Conservation (phyloP, 306 rosid species). For the Quercus wislizeni region DNA sequence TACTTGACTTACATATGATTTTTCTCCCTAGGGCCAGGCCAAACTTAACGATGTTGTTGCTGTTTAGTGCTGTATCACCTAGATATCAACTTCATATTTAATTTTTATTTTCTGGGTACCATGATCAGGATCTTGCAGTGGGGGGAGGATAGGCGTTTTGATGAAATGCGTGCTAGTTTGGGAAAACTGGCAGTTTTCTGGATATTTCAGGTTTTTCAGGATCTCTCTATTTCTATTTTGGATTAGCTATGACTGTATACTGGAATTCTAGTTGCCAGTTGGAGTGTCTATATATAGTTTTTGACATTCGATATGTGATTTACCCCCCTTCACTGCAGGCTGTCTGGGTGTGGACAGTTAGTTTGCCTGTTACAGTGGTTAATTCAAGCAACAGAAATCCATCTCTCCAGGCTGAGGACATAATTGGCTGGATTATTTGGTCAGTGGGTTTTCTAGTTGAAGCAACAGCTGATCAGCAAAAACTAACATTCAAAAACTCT, state of each 20-base stretch:
- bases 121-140: conserved; percentile 78
- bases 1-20: neutral
- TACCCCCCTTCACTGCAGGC: conserved; percentile 49
- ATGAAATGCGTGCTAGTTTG: conserved; percentile 77
- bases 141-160: conserved; percentile 96
- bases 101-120: conserved; percentile 11
- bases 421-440: conserved; percentile 91
- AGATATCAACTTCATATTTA: conserved; percentile 6
- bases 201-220: conserved; percentile 79
- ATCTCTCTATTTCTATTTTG: conserved; percentile 5
- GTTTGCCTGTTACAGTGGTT: conserved; percentile 84
- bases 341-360: conserved; percentile 96
- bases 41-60: neutral
- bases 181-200: conserved; percentile 84
- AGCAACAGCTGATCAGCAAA: conserved; percentile 90
- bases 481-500: conserved; percentile 55
- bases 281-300: conserved; percentile 14
- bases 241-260: neutral
- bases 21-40: neutral
- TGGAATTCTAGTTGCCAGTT: neutral
- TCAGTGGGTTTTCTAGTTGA: conserved; percentile 62
- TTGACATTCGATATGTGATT: conserved; percentile 3
- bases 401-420: conserved; percentile 53
- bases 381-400: conserved; percentile 76
- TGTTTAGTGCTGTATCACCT: neutral